Base-by-base conservation (phyloP, 192 early-diverging fungal species). In the Podila epigama region DNA sequence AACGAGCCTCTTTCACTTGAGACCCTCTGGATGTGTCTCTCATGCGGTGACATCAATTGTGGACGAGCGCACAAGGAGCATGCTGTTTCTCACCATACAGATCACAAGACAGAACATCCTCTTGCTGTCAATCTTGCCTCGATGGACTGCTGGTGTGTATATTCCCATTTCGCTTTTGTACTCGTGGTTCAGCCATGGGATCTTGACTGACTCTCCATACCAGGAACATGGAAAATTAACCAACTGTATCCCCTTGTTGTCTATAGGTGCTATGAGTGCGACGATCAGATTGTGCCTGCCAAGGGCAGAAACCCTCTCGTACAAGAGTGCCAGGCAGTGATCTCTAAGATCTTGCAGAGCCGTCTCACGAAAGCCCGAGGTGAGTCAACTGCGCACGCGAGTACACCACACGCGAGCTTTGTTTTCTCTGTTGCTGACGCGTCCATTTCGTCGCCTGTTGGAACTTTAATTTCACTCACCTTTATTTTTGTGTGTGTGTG, bases 181-280 rank as follows among this genome's bases (percentile, higher is more conserved):
- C 6, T 41, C 4, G 10, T 22, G 13, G n/a, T 44, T 68, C 12
- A 44, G n/a, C n/a, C n/a, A n/a, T n/a, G n/a, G n/a, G n/a, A n/a
- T n/a, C n/a, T n/a, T n/a, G n/a, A n/a, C n/a, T n/a, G n/a, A n/a
- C n/a, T n/a, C n/a, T n/a, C n/a, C n/a, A n/a, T n/a, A n/a, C n/a
- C n/a, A n/a, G n/a, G n/a, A n/a, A n/a, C n/a, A 56, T 39, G 25
- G 12, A 28, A 12, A 36, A 20, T 18, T 13, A 7, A 25, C 29
- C 41, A n/a, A 61, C 54, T 18, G 0, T 28, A 12, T 52, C 25
- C 27, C 22, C 29, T 27, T 42, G 15, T 34, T 48, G 1, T 33
- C 39, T 20, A 10, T 37, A 71, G 69, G 69, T 71, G 69, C 22
- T 71, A 71, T 37, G 42, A 55, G 29, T 71, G 69, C 57, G 44